Percentiles rank a stretch among this genome's conserved stretches.
These are phyloP conservation scores for Hylodesmum podocarpum DNA, from an alignment of 306 rosid genomes.

Conservation along the genomic window DNA sequence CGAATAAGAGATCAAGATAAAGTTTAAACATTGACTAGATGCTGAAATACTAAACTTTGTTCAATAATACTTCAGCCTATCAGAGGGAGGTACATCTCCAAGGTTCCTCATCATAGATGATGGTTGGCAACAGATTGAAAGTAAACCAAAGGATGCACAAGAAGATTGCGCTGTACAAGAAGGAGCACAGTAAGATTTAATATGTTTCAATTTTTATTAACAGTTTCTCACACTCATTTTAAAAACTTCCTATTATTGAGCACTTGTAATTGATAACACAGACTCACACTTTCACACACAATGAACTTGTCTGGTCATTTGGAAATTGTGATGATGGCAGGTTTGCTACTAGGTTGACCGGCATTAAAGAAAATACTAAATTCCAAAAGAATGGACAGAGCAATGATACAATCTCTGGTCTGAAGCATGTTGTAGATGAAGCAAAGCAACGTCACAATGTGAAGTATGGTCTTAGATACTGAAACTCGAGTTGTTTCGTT, in stretches of 20 bases:
- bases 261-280: slow-evolving; percentile 30
- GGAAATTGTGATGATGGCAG: slow-evolving; percentile 43
- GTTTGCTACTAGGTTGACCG: slow-evolving; percentile 86
- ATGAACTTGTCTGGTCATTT: too few relatives aligned
- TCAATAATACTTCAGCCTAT: slow-evolving; percentile 58
- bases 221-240: too few relatives aligned
- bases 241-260: too few relatives aligned
- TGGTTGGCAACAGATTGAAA: slow-evolving; percentile 99
- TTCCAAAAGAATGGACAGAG: slow-evolving; percentile 63
- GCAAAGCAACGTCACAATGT: slow-evolving; percentile 82
- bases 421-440: slow-evolving; percentile 76
- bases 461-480: slow-evolving; percentile 73
- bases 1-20: not conserved
- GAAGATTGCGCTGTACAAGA: slow-evolving; percentile 67
- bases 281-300: too few relatives aligned
- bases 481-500: not conserved
- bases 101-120: slow-evolving; percentile 89
- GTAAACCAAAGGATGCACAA: slow-evolving; percentile 57
- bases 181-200: slow-evolving; percentile 91
- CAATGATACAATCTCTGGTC: slow-evolving; percentile 63
- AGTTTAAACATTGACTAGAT: not conserved
- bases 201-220: not conserved
- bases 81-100: slow-evolving; percentile 86
- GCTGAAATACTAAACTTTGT: slow-evolving; percentile 33
- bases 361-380: slow-evolving; percentile 82